These are phyloP conservation scores for Ananas comosus DNA, from an alignment of 176 grass and related monocot species.

Conservation along the genomic window DNA sequence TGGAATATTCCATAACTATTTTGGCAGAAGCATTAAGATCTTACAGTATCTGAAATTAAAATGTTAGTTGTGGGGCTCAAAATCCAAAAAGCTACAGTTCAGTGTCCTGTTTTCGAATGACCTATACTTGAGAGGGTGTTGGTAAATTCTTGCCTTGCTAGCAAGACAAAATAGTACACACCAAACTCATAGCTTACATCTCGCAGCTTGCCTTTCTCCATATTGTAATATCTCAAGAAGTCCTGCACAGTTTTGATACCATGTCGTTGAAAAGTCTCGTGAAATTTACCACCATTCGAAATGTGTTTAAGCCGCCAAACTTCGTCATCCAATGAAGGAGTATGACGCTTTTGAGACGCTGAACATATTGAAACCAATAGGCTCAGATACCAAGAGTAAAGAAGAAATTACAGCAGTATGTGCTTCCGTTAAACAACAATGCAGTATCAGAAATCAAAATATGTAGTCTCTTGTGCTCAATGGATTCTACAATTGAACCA, in stretches of 20 bases:
- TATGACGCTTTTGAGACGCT: slow-evolving; percentile 29
- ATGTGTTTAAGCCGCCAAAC: slow-evolving; percentile 38
- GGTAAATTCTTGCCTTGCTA: no score
- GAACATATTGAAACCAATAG: background rate
- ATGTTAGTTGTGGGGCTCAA: background rate
- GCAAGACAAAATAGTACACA: background rate
- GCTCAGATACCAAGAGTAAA: background rate
- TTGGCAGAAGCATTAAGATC: no score
- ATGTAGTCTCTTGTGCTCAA: no score
- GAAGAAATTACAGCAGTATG: no score
- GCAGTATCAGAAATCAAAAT: no score
- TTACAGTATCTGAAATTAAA: background rate
- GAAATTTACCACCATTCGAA: slow-evolving; percentile 23
- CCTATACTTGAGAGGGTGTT: no score
- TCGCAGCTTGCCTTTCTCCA: slow-evolving; percentile 16
- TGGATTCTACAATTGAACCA: no score
- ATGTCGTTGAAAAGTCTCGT: slow-evolving; percentile 15
- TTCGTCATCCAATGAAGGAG: slow-evolving; percentile 31
- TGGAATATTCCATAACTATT: no score
- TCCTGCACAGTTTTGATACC: slow-evolving; percentile 25
- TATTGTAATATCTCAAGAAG: slow-evolving; percentile 31
- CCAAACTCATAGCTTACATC: slow-evolving; percentile 26
- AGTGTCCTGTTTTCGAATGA: no score
- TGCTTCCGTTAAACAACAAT: no score
- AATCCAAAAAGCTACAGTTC: no score